phyloP scores from a whole-genome alignment of 2,329 filamentous ascomycete genomes.

The Paracoccidioides lutzii region DNA sequence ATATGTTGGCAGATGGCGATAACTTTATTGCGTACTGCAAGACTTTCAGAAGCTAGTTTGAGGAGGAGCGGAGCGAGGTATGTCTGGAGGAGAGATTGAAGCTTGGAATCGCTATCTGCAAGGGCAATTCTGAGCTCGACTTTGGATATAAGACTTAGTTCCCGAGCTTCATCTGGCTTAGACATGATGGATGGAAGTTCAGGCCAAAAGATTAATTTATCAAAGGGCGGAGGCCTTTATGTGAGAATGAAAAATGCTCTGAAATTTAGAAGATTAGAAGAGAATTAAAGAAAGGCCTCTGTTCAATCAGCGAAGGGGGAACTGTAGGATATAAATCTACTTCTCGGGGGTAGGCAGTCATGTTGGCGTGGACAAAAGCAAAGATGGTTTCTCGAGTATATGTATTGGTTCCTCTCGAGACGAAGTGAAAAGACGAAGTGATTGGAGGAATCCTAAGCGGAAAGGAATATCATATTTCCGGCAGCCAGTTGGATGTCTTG shows the following conservation, averaged over 20 bases:
- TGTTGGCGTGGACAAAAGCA: not conserved
- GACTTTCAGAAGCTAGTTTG: constrained; percentile 71
- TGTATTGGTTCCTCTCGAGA: not conserved
- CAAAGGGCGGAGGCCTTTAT: not conserved
- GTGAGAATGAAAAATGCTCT: not conserved
- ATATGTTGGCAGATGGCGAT: constrained; percentile 60
- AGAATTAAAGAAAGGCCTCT: not conserved
- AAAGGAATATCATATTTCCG: not conserved
- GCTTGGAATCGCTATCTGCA: constrained; percentile 70
- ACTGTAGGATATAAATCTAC: not conserved
- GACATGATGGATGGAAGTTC: not conserved
- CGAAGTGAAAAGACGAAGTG: not conserved
- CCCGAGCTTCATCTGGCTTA: constrained; percentile 37
- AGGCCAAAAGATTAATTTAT: not conserved
- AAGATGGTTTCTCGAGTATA: not conserved
- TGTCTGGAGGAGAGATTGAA: constrained; percentile 61
- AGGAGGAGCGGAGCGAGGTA: constrained; percentile 73
- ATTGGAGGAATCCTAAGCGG: not conserved
- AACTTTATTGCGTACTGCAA: constrained; percentile 67
- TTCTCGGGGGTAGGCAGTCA: not conserved
- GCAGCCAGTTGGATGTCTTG: not conserved
- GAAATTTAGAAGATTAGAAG: not conserved
- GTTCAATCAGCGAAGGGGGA: not conserved
- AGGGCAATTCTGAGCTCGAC: constrained; percentile 75
- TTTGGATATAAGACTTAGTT: constrained; percentile 71